Conservation (phyloP, 805 yeast genomes). For the Saturnispora mendoncae region DNA sequence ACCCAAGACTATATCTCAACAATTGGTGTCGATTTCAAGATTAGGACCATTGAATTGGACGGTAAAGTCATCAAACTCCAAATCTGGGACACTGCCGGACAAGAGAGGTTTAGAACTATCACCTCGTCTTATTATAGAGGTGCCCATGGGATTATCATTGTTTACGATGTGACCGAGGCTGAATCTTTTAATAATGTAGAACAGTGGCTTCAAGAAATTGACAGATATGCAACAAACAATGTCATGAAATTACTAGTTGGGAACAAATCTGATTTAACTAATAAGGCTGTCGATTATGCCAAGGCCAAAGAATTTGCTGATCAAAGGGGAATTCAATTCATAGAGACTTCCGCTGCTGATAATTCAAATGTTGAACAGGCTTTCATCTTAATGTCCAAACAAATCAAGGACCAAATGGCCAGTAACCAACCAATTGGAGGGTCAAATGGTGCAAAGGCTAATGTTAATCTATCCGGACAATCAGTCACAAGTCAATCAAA, state of each 20-base stretch:
- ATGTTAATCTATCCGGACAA: conserved; percentile 69
- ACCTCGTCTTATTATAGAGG: conserved; percentile 97
- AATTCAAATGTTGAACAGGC: conserved; percentile 98
- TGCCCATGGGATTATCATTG: conserved; percentile 96
- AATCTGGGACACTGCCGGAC: conserved; percentile 99
- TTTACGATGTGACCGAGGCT: conserved; percentile 96
- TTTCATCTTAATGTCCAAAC: conserved; percentile 96
- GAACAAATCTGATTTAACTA: conserved; percentile 89
- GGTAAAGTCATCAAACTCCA: conserved; percentile 96
- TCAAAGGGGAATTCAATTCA: conserved; percentile 84
- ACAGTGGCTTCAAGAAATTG: conserved; percentile 98
- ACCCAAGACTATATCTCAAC: conserved; percentile 96
- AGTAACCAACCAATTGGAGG: conserved; percentile 39
- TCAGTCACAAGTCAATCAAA: conserved; percentile 36
- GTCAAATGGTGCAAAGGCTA: conserved; percentile 40
- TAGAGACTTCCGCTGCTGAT: conserved; percentile 92
- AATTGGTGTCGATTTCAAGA: conserved; percentile 92
- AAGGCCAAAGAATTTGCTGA: conserved; percentile 98
- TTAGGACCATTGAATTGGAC: conserved; percentile 84
- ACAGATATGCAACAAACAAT: conserved; percentile 95
- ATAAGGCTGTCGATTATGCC: conserved; percentile 90
- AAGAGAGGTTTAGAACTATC: conserved; percentile 95
- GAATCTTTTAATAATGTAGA: conserved; percentile 93
- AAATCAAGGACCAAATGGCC: conserved; percentile 92
- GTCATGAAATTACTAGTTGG: conserved; percentile 94